phyloP scores from a whole-genome alignment of 768 basidiomycete genomes.

The Boletus subparvulus region DNA sequence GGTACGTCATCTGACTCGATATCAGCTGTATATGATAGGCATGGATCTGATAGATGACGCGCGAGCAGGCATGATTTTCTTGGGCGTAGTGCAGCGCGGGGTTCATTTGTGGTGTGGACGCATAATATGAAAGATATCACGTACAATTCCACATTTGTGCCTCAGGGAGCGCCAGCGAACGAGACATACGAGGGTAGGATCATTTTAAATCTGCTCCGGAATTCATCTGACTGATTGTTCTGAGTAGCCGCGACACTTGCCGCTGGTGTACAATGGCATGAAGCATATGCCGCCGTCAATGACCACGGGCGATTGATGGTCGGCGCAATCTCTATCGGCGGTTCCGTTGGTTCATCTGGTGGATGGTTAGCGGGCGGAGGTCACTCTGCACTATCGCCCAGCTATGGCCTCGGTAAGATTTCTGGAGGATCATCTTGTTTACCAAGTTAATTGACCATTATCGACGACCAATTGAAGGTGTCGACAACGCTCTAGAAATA shows the following conservation, averaged over 20 bases:
- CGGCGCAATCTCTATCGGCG: constrained; percentile 42
- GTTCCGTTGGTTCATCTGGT: constrained; percentile 48
- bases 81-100: constrained; percentile 41
- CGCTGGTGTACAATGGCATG: too few relatives aligned
- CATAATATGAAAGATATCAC: constrained; percentile 44
- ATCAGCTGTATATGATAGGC: neutral
- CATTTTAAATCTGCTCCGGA: too few relatives aligned
- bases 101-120: constrained; percentile 43
- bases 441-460: neutral
- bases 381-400: constrained; percentile 42
- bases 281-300: too few relatives aligned
- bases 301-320: constrained; percentile 41
- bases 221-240: too few relatives aligned
- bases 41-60: neutral
- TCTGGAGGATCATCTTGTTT: neutral
- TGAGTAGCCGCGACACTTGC: too few relatives aligned
- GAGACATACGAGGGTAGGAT: too few relatives aligned
- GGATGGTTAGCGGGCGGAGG: constrained; percentile 54
- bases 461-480: constrained; percentile 34
- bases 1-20: constrained; percentile 9
- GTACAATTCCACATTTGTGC: too few relatives aligned
- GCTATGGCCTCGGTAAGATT: constrained; percentile 42
- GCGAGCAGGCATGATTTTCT: constrained; percentile 38
- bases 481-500: constrained; percentile 50
- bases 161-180: too few relatives aligned